phyloP scores from a whole-genome alignment of 2,329 filamentous ascomycete species.

The Arthrobotrys pseudoclavata region DNA sequence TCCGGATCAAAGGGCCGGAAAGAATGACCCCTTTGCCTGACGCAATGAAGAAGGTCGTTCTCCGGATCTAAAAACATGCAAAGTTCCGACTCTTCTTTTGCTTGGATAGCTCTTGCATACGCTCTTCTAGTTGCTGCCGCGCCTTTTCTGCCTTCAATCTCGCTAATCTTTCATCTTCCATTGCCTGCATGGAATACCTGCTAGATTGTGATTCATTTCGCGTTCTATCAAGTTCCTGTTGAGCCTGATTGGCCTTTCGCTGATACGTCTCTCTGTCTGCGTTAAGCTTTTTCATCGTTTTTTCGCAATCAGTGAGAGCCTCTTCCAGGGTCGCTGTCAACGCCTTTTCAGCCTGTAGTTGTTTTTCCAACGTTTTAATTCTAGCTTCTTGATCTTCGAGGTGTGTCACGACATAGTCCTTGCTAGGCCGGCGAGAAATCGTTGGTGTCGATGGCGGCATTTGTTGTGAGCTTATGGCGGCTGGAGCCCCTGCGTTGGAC shows the following conservation, averaged over 20 bases:
- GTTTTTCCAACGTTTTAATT: constrained; percentile 96
- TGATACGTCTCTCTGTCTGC: constrained; percentile 90
- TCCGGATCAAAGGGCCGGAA: neutral
- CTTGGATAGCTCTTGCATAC: constrained; percentile 89
- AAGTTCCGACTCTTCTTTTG: constrained; percentile 95
- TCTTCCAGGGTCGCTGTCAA: constrained; percentile 95
- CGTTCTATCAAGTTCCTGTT: constrained; percentile 63
- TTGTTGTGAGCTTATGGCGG: constrained; percentile 66
- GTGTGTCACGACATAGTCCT: constrained; percentile 83
- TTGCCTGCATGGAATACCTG: constrained; percentile 81
- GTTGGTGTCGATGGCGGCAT: constrained; percentile 71
- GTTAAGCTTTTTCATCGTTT: constrained; percentile 71
- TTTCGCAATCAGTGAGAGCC: constrained; percentile 92
- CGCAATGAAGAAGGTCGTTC: neutral
- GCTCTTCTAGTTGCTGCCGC: constrained; percentile 87
- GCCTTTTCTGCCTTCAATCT: constrained; percentile 90
- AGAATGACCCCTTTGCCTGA: neutral
- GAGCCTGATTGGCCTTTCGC: constrained; percentile 76
- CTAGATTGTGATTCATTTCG: constrained; percentile 67
- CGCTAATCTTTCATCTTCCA: constrained; percentile 96
- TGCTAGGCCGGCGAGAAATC: constrained; percentile 81
- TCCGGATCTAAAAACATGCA: constrained; percentile 87
- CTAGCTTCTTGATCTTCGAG: constrained; percentile 95
- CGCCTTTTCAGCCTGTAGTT: constrained; percentile 94
- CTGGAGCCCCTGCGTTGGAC: constrained; percentile 64